Conservation (phyloP, 306 rosid species). For the Cucumis melo region DNA sequence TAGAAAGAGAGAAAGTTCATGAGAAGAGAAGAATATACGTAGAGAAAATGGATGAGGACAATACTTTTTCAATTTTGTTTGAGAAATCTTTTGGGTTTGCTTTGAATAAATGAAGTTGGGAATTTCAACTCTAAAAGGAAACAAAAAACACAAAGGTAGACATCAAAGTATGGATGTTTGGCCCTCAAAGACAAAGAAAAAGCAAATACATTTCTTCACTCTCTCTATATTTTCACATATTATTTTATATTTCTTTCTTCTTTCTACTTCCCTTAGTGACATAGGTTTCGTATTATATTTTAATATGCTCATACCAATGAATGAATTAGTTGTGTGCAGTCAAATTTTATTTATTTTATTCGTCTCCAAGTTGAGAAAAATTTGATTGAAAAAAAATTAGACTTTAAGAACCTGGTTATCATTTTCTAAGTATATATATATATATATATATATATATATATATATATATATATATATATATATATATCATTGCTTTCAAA, state of each 20-base stretch:
- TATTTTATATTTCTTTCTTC: neutral
- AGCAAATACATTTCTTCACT: neutral
- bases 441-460: neutral
- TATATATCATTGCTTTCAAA: neutral
- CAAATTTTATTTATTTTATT: too few species aligned
- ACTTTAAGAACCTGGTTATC: too few species aligned
- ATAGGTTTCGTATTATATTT: neutral
- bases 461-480: neutral
- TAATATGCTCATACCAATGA: neutral
- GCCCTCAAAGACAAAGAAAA: neutral
- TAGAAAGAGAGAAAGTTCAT: neutral
- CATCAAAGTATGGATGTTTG: neutral
- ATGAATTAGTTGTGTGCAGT: too few species aligned
- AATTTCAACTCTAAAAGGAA: slow-evolving; percentile 4
- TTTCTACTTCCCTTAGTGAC: neutral
- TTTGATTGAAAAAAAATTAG: too few species aligned
- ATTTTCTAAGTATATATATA: neutral
- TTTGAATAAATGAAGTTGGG: neutral
- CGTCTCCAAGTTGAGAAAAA: too few species aligned
- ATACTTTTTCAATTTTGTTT: neutral
- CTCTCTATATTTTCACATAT: neutral
- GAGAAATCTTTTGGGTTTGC: neutral
- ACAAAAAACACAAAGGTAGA: neutral
- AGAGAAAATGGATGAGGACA: neutral
- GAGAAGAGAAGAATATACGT: neutral